Evolutionary conservation across 2,329 filamentous ascomycete genomes (phyloP), one percentile per base, ranked within the genome.

Genomic region (Nothopassalora personata): DNA sequence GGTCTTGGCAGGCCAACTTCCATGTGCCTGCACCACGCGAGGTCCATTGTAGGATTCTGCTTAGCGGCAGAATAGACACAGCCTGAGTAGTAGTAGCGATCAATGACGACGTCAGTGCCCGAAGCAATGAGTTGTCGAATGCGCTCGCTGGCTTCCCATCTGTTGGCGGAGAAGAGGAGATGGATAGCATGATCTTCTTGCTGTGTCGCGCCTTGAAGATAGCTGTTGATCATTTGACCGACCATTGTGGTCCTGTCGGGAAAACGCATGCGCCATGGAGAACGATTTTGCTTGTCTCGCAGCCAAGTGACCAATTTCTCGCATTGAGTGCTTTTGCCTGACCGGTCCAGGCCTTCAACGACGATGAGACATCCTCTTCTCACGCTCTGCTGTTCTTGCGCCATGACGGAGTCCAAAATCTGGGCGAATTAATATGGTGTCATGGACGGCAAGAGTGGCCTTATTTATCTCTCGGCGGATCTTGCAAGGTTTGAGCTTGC

Each of bases 81-180:
- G 56, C 94, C 94, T 19, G 89, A 94, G 78, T 96, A 93, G 73
- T 95, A 96, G 77, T 97, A 99, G 51, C 94, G 86, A 74, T 99
- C 94, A 66, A 93, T 86, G 43, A 99, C 80, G 33, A 99, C 81
- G 0, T 85, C 94, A 19, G 81, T 86, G 8, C 93, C 92, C 1
- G 79, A 73, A 0, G 79, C 76, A 5, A 97, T 78, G 6, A 72
- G 70, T 23, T 67, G 53, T 61, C 70, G 65, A 31, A 80, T 79
- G 1, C 71, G 71, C 45, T 71, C 75, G 70, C 74, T 77, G 49
- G 79, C 73, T 71, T 96, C 92, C 92, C 92, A 96, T 51, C 92
- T 83, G 72, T 97, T 97, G 9, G 92, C 91, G 60, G 88, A 91
- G 75, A 96, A 96, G 19, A 96, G 81, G 1, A 96, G 81, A 73